Base-by-base conservation (phyloP, 768 basidiomycete species). In the Thelephora aurantiotincta region DNA sequence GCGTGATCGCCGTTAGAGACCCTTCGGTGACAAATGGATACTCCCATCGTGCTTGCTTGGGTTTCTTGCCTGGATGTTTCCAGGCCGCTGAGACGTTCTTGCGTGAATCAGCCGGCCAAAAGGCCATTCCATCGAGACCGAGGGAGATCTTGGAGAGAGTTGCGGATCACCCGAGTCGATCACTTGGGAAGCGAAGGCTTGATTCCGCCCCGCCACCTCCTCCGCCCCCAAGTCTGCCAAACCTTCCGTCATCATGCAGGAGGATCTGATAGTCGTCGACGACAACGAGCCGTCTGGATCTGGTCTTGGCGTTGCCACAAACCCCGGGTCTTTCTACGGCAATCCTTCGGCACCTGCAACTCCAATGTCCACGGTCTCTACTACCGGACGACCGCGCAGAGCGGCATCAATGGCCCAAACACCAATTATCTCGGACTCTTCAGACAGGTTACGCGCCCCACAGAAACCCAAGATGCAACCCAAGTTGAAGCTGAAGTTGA, bases 401-500 rank as follows among this genome's bases (percentile, higher is more conserved):
- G 38, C 38, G 2, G 38, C 22, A 5, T 16, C 38, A 41, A 41
- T 41, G 38, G 38, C 22, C 14, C 38, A 41, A 14, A 18, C 38
- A 41, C 38, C 38, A 14, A 22, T 22, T 41, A 16, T 18, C 11
- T 16, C 22, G 1, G 38, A 41, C 38, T 14, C 12, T 4, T 41
- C 14, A n/a, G 38, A 41, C 11, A 16, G 60, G 16, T 52, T 54
- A 13, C 55, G 54, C 14, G 48, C 58, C 13, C 47, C 54, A 23
- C 52, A 48, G 35, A 51, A 54, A n/a, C 44, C 53, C 12, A 55
- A 54, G 53, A 46, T 53, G 5, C 57, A 57, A 54, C 85, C 88
- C 5, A 92, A 89, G 61, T 73, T 92, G 33, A 92, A 90, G 61
- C 76, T 92, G 45, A 91, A 91, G 65, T 65, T 92, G 56, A 82